Percentiles rank a stretch among this genome's conserved stretches.
These are phyloP conservation scores for Geotrichum siamense DNA, from an alignment of 1,139 yeast genomes.

Conservation along the genomic window DNA sequence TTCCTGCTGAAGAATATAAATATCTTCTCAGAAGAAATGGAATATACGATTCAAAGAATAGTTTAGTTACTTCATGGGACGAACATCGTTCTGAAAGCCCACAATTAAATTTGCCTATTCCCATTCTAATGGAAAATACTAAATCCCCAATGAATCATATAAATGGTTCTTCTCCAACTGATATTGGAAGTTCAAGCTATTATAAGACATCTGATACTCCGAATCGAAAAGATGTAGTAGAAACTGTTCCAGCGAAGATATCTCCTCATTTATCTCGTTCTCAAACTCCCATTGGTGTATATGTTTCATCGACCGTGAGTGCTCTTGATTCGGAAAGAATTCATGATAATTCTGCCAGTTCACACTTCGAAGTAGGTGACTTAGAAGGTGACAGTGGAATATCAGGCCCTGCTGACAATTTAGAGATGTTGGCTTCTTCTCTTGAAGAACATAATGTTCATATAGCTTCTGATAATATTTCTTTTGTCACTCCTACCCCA, in stretches of 20 bases:
- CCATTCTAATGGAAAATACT: slow-evolving; percentile 5
- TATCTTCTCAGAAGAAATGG: slow-evolving; percentile 22
- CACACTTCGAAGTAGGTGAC: slow-evolving; percentile 5
- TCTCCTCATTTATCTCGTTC: slow-evolving; percentile 30
- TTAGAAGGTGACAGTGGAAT: slow-evolving; percentile 3
- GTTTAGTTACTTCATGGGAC: slow-evolving; percentile 14
- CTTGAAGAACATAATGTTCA: background rate
- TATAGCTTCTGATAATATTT: background rate
- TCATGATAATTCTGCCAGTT: slow-evolving; percentile 21
- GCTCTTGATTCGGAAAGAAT: slow-evolving; percentile 28
- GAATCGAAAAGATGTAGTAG: slow-evolving; percentile 19
- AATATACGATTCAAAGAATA: slow-evolving; percentile 16
- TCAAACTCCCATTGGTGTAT: slow-evolving; percentile 33
- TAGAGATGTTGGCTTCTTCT: slow-evolving; percentile 14
- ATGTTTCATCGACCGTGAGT: too few species aligned
- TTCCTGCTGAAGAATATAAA: slow-evolving; percentile 36
- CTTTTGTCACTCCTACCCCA: background rate
- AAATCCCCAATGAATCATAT: background rate
- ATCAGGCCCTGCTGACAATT: background rate
- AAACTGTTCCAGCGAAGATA: slow-evolving; percentile 34
- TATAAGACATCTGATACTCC: slow-evolving; percentile 1
- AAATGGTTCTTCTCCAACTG: background rate
- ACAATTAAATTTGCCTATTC: background rate
- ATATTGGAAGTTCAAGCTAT: background rate
- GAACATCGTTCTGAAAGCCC: slow-evolving; percentile 14